Base-by-base conservation (phyloP, 1,284 basidiomycete species). In the Apiotrichum veenhuisii region DNA sequence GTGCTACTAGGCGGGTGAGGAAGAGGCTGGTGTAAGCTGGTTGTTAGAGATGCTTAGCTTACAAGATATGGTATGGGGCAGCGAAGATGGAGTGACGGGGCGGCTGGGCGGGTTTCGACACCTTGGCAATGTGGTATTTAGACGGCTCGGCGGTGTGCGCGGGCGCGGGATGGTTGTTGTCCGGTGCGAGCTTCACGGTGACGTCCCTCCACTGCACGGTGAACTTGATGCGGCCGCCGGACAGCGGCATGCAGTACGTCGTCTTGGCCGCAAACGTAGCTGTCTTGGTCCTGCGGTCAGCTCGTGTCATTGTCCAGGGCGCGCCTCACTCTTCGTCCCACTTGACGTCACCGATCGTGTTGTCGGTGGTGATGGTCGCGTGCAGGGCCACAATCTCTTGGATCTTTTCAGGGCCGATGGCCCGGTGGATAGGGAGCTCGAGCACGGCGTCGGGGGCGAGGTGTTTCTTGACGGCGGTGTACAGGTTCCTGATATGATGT, bases 121-220 rank as follows among this genome's bases (percentile, higher is more conserved):
- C 51, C 55, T 67, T 68, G 45, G 67, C 64, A n/a, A 75, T 69
- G 48, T 66, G 67, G 33, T 70, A 58, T 51, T 63, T 63, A 3
- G 61, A 52, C 17, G 58, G 57, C 34, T 62, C 57, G n/a, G 44
- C 41, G 5, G 50, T 55, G n/a, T 57, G 50, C 23, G 61, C 59
- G 23, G 52, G 59, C 18, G 50, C 40, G 7, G 60, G 59, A 12
- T 57, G 56, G 27, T 61, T 59, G 36, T 58, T 61, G 45, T 68
- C 65, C 11, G 64, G 58, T 37, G 63, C 60, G 41, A 70, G 54
- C 37, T 69, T 57, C 22, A 71, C 47, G 22, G 53, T 38, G 15
- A 61, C 49, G 11, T 61, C 55, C 40, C 58, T 49, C 44, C 55
- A 64, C 43, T 65, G 51, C 5, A 63, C 22, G 27, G n/a, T 38